Evolutionary conservation across 805 yeast genomes (phyloP).

Genomic region (Lipomyces yamanashiensis): DNA sequence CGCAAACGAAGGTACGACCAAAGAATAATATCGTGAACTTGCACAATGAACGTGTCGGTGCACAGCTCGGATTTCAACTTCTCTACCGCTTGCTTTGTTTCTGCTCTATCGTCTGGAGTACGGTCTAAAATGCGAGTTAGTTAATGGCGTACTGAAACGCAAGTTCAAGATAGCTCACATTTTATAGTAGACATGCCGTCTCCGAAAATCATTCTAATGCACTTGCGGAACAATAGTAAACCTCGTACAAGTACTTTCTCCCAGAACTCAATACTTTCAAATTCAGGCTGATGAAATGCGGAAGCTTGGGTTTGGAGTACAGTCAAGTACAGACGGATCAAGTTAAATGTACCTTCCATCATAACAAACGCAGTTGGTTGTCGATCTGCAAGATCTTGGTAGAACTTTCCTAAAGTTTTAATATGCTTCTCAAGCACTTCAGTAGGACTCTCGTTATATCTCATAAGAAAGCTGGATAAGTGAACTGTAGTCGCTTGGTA

Average conservation of each 20-base stretch:
- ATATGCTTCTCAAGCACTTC: slow-evolving; percentile 68
- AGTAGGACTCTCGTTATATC: slow-evolving; percentile 52
- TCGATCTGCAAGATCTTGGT: slow-evolving; percentile 58
- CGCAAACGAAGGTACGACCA: slow-evolving; percentile 73
- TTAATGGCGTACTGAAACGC: neutral
- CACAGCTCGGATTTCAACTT: slow-evolving; percentile 61
- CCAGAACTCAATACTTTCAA: slow-evolving; percentile 69
- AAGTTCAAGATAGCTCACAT: slow-evolving; percentile 10
- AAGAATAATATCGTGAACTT: slow-evolving; percentile 69
- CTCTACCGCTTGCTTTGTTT: slow-evolving; percentile 61
- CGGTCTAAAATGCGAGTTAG: slow-evolving; percentile 46
- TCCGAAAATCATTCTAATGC: slow-evolving; percentile 64
- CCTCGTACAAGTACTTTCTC: slow-evolving; percentile 65
- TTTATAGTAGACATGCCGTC: slow-evolving; percentile 63
- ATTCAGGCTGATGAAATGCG: slow-evolving; percentile 49
- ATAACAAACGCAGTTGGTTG: slow-evolving; percentile 75
- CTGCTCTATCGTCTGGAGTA: slow-evolving; percentile 67
- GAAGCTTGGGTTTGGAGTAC: slow-evolving; percentile 67
- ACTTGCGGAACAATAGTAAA: slow-evolving; percentile 64
- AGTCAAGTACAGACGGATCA: slow-evolving; percentile 64
- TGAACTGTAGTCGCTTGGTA: slow-evolving; percentile 61
- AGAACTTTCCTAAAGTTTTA: slow-evolving; percentile 75
- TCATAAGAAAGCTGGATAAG: slow-evolving; percentile 58
- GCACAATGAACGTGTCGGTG: slow-evolving; percentile 58
- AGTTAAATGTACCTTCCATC: slow-evolving; percentile 64